Percentiles rank a stretch among this genome's conserved stretches.
These are phyloP conservation scores for Chlamydomonas schloesseri DNA, from an alignment of 139 green algal species.

Conservation along the genomic window DNA sequence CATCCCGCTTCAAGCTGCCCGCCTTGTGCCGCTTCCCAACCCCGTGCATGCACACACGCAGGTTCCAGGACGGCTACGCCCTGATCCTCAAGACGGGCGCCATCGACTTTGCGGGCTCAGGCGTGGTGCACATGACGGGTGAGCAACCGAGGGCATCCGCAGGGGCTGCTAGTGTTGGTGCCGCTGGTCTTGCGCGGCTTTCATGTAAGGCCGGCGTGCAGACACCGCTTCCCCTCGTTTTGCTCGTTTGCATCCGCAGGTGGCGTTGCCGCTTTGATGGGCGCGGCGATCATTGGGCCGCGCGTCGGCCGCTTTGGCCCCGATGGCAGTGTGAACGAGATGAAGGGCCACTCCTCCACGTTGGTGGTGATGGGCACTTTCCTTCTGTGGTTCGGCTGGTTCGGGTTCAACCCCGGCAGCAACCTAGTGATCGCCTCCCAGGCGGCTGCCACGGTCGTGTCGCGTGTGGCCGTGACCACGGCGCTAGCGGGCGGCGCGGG, in stretches of 20 bases:
- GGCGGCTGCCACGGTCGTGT: slow-evolving; percentile 46
- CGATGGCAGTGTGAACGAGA: slow-evolving; percentile 72
- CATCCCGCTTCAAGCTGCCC: too few relatives aligned
- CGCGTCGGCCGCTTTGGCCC: slow-evolving; percentile 84
- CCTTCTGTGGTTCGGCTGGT: slow-evolving; percentile 81
- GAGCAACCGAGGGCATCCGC: neutral
- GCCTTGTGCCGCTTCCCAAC: too few relatives aligned
- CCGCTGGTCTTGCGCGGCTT: too few relatives aligned
- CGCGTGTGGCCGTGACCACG: slow-evolving; percentile 68
- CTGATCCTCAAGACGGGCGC: slow-evolving; percentile 56
- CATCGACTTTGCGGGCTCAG: slow-evolving; percentile 74
- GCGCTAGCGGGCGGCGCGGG: slow-evolving; percentile 65
- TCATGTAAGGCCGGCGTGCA: neutral
- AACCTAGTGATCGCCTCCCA: slow-evolving; percentile 59
- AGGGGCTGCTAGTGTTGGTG: too few relatives aligned
- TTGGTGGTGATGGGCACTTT: slow-evolving; percentile 69
- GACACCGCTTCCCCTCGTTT: neutral
- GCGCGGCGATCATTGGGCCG: slow-evolving; percentile 85
- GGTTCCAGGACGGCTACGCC: slow-evolving; percentile 14
- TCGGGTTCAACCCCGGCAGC: slow-evolving; percentile 71
- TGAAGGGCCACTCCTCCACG: slow-evolving; percentile 60
- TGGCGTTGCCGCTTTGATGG: slow-evolving; percentile 79
- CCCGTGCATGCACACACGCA: neutral
- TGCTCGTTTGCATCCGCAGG: neutral
- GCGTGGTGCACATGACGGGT: slow-evolving; percentile 83